These are phyloP conservation scores for Candida coquimbonensis DNA, from an alignment of 805 yeast species.

Conservation along the genomic window DNA sequence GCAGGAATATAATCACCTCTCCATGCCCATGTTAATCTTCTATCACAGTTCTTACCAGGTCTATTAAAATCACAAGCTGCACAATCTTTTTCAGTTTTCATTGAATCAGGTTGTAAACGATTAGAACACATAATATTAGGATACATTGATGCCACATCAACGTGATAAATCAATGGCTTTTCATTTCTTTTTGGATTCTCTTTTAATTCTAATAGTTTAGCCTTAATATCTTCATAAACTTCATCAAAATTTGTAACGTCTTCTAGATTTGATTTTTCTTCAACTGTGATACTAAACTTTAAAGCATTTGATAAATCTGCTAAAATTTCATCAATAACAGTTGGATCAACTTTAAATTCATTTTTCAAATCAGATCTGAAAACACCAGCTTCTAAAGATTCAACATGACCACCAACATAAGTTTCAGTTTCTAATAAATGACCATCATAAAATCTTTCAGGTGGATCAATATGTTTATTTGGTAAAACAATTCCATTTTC, in stretches of 20 bases:
- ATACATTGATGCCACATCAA: constrained; percentile 99
- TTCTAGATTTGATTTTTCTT: constrained; percentile 61
- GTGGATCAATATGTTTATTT: constrained; percentile 88
- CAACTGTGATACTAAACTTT: constrained; percentile 77
- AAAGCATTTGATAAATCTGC: constrained; percentile 69
- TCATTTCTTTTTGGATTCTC: constrained; percentile 61
- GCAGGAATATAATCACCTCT: constrained; percentile 95
- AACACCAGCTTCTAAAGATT: constrained; percentile 95
- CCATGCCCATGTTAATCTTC: constrained; percentile 95
- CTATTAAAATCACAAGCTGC: constrained; percentile 96
- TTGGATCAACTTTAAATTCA: constrained; percentile 72
- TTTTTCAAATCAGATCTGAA: constrained; percentile 81
- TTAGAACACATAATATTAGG: constrained; percentile 98
- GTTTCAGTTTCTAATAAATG: constrained; percentile 93
- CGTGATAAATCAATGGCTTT: constrained; percentile 86
- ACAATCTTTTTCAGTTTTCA: constrained; percentile 91
- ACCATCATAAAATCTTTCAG: constrained; percentile 92
- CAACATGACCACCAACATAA: constrained; percentile 98
- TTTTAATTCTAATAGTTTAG: constrained; percentile 50
- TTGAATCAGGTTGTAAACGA: constrained; percentile 95
- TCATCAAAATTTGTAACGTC: constrained; percentile 80
- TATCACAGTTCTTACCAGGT: constrained; percentile 90
- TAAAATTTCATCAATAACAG: constrained; percentile 74
- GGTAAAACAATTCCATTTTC: constrained; percentile 72
- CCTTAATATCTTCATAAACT: constrained; percentile 51